Percentiles rank a stretch among this genome's conserved stretches.
Evolutionary conservation across 176 grass and related monocot species (phyloP).

Genomic region (Triticum timopheevii): DNA sequence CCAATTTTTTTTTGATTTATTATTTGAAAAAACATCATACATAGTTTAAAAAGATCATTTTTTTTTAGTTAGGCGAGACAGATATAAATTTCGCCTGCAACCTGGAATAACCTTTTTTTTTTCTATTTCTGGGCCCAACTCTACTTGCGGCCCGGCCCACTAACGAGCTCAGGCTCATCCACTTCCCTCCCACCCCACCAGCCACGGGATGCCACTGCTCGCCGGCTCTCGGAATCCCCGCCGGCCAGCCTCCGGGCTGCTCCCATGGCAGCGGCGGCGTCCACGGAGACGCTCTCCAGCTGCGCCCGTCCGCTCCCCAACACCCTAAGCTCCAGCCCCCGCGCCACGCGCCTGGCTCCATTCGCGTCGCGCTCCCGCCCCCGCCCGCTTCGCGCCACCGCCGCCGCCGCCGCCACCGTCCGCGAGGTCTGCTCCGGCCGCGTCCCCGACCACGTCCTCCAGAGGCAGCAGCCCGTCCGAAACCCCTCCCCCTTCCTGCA

Average conservation of each 20-base stretch:
- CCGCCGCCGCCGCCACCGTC: slow-evolving; percentile 38
- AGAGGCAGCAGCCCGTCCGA: slow-evolving; percentile 32
- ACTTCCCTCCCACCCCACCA: background rate
- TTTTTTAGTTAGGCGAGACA: too few relatives aligned
- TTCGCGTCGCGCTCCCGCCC: background rate
- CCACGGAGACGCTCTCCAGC: background rate
- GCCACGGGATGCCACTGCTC: too few relatives aligned
- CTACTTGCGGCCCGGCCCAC: background rate
- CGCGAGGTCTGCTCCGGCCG: slow-evolving; percentile 63
- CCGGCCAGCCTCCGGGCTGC: background rate
- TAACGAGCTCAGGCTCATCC: background rate
- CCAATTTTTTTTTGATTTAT: too few relatives aligned
- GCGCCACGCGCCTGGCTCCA: background rate
- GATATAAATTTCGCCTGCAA: too few relatives aligned
- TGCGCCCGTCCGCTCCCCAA: background rate
- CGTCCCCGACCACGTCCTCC: slow-evolving; percentile 69
- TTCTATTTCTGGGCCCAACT: background rate
- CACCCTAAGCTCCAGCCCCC: background rate
- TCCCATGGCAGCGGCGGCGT: background rate
- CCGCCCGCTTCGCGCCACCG: slow-evolving; percentile 10
- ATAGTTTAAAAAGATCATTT: too few relatives aligned
- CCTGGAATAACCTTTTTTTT: background rate
- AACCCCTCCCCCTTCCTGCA: background rate
- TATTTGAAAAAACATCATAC: too few relatives aligned
- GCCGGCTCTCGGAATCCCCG: background rate